Base-by-base conservation (phyloP, 177 flowering plant genomes). In the Vitis hybrid region DNA sequence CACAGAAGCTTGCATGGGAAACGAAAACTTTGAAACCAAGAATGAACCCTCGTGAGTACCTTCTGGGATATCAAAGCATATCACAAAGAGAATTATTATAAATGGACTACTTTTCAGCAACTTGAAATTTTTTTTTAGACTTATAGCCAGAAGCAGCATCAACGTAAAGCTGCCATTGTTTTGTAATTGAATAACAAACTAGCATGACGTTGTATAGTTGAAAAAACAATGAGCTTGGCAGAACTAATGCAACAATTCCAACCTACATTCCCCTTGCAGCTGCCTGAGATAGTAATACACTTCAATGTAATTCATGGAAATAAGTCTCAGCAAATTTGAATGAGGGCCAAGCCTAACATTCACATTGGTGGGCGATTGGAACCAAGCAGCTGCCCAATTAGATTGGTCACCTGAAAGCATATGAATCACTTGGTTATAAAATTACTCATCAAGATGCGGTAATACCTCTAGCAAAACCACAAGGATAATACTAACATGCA, bases 351-450 rank as follows among this genome's bases (percentile, higher is more conserved):
- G 53, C 49, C 57, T 19, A 31, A 51, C 18, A 66, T 68, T 84
- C 76, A 91, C 88, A 89, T 81, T 9, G 96, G 87, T 68, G 93
- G 92, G 20, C 81, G 80, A 64, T 81, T 84, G 11, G 85, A 76
- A 60, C 93, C 91, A 67, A 90, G 92, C 64, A 91, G 80, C 80
- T 88, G 91, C 26, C 97, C 97, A 60, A 91, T 70, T 16, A 91
- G 78, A 78, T 82, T 84, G 50, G 87, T 91, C 71, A 89, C 92
- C 96, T 89, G 85, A 66, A 72, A 48, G 7, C 65, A 39, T 39
- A 39, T 39, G 45, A 39, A 39, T 7, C 9, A 39, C 45, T 39
- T 39, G 8, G 8, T 39, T 39, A 39, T 39, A 39, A 39, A 39
- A 39, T 39, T 39, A 39, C 7, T 39, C 45, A 39, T 1, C 45